Evolutionary conservation across 2,329 filamentous ascomycete genomes (phyloP).

Genomic region (Fusarium tjaetaba): DNA sequence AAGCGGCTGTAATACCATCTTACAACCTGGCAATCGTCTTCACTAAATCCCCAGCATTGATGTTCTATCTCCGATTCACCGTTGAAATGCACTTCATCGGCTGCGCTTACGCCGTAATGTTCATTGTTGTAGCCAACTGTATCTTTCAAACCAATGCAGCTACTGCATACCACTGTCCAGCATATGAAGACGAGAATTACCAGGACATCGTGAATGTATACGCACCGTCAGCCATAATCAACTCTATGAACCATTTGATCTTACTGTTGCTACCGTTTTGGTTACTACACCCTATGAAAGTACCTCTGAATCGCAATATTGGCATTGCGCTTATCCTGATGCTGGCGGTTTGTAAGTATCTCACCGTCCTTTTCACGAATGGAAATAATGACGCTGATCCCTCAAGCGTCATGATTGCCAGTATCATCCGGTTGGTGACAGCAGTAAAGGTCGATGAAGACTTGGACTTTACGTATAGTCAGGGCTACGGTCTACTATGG

Average conservation of each 20-base stretch:
- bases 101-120: no score
- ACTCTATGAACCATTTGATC: not conserved
- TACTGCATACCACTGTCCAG: not conserved
- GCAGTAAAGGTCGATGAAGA: not conserved
- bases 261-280: fast-evolving
- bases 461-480: not conserved
- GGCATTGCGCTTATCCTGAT: not conserved
- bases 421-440: not conserved
- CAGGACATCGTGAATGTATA: not conserved
- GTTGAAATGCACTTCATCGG: not conserved
- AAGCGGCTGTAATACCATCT: not conserved
- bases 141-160: no score
- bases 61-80: not conserved
- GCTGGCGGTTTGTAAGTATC: not conserved
- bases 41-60: not conserved
- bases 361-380: fast-evolving
- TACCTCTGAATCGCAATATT: not conserved
- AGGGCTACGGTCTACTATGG: not conserved
- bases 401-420: not conserved
- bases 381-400: fast-evolving
- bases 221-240: fast-evolving
- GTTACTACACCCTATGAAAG: not conserved
- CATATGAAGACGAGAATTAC: not conserved
- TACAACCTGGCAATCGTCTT: not conserved
- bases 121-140: no score